A percentile compares a stretch with the other conserved stretches of the same genome.
Evolutionary conservation across 805 yeast genomes (phyloP).

Genomic region (Ogataea angusta): DNA sequence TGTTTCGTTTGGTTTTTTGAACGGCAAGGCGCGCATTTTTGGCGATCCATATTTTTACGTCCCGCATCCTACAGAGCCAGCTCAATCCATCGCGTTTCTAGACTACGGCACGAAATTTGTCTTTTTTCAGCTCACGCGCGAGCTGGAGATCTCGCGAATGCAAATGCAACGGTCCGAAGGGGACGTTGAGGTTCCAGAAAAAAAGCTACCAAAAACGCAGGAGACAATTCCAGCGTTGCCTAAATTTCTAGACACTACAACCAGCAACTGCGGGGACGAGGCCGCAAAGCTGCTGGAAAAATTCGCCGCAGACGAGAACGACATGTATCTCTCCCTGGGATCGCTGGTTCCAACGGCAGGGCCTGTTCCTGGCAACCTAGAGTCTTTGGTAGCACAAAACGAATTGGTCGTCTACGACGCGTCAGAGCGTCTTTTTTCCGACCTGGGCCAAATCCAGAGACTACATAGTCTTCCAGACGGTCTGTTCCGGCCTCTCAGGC

Average conservation of each 20-base stretch:
- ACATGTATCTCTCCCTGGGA: not conserved
- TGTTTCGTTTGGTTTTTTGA: constrained; percentile 29
- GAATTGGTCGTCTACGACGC: constrained; percentile 16
- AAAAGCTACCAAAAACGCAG: too few species aligned
- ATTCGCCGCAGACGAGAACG: not conserved
- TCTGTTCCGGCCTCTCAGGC: constrained; percentile 3
- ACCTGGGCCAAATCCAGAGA: constrained; percentile 2
- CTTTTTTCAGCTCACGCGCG: constrained; percentile 16
- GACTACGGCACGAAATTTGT: constrained; percentile 4
- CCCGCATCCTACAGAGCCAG: constrained; percentile 21
- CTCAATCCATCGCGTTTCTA: constrained; percentile 14
- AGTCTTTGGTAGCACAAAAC: not conserved
- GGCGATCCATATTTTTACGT: constrained; percentile 25
- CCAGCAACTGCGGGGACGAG: not conserved
- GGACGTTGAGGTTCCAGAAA: not conserved
- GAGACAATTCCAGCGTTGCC: too few species aligned
- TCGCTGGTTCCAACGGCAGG: not conserved
- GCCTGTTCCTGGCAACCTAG: not conserved
- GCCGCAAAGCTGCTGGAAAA: not conserved
- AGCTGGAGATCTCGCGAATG: constrained; percentile 23
- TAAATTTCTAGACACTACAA: not conserved
- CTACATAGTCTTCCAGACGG: constrained; percentile 1
- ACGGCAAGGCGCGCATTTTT: constrained; percentile 15
- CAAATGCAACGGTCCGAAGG: constrained; percentile 1
- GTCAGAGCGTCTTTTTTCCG: constrained; percentile 13